These are phyloP conservation scores for Rubia yunnanensis DNA, from an alignment of 257 asterid species.

Conservation along the genomic window DNA sequence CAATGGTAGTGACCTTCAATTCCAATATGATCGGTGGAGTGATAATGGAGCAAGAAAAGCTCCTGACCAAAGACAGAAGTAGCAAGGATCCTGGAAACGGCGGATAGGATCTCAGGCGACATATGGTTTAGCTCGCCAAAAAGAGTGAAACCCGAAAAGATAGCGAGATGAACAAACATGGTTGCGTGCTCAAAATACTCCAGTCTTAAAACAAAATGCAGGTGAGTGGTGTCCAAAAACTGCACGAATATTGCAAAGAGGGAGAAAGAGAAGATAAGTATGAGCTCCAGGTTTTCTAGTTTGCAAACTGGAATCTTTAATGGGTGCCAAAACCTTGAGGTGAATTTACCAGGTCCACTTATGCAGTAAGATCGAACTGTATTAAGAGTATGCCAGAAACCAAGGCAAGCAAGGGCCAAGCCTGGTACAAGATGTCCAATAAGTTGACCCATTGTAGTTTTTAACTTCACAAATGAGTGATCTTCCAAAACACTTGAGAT, in stretches of 20 bases:
- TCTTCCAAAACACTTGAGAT: constrained; percentile 8
- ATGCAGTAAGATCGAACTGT: constrained; percentile 30
- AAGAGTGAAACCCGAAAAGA: constrained; percentile 52
- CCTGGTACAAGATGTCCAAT: constrained; percentile 62
- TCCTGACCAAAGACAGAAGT: constrained; percentile 61
- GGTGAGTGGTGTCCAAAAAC: constrained; percentile 35
- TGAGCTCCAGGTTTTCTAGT: constrained; percentile 42
- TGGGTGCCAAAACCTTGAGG: constrained; percentile 58
- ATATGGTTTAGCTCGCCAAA: constrained; percentile 31
- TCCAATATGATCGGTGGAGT: constrained; percentile 70
- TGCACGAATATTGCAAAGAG: constrained; percentile 45
- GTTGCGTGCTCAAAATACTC: constrained; percentile 59
- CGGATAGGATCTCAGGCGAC: constrained; percentile 29
- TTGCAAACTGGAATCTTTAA: constrained; percentile 27
- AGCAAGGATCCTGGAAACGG: constrained; percentile 53
- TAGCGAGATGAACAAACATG: constrained; percentile 52
- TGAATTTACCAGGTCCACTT: constrained; percentile 44
- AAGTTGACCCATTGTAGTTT: constrained; percentile 53
- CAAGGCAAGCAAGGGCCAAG: constrained; percentile 53
- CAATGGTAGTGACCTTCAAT: constrained; percentile 88
- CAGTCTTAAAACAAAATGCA: constrained; percentile 47
- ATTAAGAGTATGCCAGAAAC: constrained; percentile 63
- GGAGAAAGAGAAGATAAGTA: constrained; percentile 49
- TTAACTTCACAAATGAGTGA: constrained; percentile 1
- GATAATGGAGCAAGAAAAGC: constrained; percentile 74